These are phyloP conservation scores for Spiraea crenata DNA, from an alignment of 331 rosid genomes.

Conservation along the genomic window DNA sequence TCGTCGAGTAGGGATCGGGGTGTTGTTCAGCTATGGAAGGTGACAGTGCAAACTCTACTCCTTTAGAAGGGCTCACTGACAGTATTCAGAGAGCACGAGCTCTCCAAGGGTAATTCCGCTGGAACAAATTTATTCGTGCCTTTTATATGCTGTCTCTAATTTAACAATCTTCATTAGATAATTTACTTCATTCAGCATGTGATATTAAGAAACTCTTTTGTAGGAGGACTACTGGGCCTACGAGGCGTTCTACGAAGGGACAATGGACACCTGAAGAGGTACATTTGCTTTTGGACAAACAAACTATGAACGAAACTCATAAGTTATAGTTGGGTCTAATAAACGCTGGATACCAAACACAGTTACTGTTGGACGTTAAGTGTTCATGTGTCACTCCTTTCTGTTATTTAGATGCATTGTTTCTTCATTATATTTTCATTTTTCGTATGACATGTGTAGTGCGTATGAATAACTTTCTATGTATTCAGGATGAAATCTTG, in stretches of 20 bases:
- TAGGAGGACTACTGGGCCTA: constrained; percentile 98
- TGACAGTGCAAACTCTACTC: constrained; percentile 44
- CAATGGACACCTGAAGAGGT: constrained; percentile 99
- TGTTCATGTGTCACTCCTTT: not conserved
- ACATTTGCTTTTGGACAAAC: not conserved
- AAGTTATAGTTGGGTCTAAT: not conserved
- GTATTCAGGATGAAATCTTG: constrained; percentile 76
- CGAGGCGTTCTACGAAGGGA: constrained; percentile 98
- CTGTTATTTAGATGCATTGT: not conserved
- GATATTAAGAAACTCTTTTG: constrained; percentile 18
- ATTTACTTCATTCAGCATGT: constrained; percentile 9
- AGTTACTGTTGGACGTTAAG: not conserved
- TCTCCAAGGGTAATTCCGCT: constrained; percentile 60
- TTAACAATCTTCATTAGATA: not conserved
- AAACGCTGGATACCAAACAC: not conserved
- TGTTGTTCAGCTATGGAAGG: constrained; percentile 62
- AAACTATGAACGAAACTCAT: not conserved
- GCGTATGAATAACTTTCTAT: constrained; percentile 27
- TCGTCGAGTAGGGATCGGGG: constrained; percentile 43
- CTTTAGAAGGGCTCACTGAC: constrained; percentile 42
- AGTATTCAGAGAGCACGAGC: constrained; percentile 55
- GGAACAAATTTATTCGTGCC: not conserved
- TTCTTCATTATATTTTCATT: not conserved
- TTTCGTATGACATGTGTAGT: constrained; percentile 2
- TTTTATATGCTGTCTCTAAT: not conserved